phyloP scores from a whole-genome alignment of 331 rosid species.

The Dryas integrifolia region DNA sequence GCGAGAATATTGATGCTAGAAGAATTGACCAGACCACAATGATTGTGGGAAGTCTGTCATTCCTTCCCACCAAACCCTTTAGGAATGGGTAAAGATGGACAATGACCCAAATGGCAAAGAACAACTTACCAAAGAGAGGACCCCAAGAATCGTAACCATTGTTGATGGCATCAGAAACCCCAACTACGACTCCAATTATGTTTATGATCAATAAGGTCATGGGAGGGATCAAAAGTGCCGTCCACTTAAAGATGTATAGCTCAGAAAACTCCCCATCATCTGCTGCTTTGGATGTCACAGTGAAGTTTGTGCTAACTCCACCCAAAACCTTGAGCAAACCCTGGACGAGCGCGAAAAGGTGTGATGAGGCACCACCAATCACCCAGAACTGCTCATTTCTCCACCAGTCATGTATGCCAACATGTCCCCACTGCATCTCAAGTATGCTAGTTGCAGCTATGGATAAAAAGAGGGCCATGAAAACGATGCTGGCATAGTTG shows the following conservation, averaged over 20 bases:
- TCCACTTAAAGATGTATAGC: conserved; percentile 65
- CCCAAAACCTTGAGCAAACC: conserved; percentile 74
- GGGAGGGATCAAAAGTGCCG: conserved; percentile 66
- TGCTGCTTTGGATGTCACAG: conserved; percentile 50
- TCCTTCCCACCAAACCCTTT: conserved; percentile 64
- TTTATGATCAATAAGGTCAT: conserved; percentile 65
- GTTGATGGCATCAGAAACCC: conserved; percentile 73
- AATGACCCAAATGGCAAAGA: conserved; percentile 76
- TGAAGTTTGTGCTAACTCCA: conserved; percentile 67
- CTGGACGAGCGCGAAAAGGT: conserved; percentile 58
- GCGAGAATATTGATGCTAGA: conserved; percentile 68
- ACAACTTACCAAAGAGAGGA: conserved; percentile 63
- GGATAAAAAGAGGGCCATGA: conserved; percentile 70
- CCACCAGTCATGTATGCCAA: conserved; percentile 82
- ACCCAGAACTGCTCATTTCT: conserved; percentile 91
- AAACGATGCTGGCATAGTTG: conserved; percentile 60
- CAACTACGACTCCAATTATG: conserved; percentile 67
- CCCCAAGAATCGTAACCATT: conserved; percentile 80
- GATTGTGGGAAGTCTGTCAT: conserved; percentile 76
- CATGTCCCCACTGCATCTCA: conserved; percentile 89
- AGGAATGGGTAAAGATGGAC: conserved; percentile 79
- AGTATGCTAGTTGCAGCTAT: conserved; percentile 64
- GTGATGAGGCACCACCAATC: conserved; percentile 72
- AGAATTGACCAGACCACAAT: conserved; percentile 83
- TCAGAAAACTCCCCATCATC: conserved; percentile 50